Evolutionary conservation across 2,329 filamentous ascomycete genomes (phyloP).

Genomic region (Xylariaceae sp.): DNA sequence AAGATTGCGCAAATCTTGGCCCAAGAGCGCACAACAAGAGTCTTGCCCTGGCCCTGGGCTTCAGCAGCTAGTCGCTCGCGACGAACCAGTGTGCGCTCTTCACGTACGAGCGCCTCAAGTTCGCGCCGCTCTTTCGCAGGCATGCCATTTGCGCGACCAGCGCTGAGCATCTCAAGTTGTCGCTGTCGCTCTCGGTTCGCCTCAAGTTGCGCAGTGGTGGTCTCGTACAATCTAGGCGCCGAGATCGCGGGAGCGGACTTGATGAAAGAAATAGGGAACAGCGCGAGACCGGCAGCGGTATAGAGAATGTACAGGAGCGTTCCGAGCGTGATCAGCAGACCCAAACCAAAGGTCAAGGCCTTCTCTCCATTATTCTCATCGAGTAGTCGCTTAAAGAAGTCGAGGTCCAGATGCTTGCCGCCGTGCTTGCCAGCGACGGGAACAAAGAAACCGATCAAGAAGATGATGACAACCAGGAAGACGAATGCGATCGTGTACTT

Average conservation of each 20-base stretch:
- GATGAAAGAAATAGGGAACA: slow-evolving; percentile 86
- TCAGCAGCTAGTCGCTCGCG: slow-evolving; percentile 84
- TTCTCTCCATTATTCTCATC: slow-evolving; percentile 87
- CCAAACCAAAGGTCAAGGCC: slow-evolving; percentile 82
- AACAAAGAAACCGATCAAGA: slow-evolving; percentile 90
- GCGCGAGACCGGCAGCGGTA: slow-evolving; percentile 79
- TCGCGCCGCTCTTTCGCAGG: slow-evolving; percentile 83
- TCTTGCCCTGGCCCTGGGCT: slow-evolving; percentile 69
- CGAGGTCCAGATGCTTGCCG: slow-evolving; percentile 69
- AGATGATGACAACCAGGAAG: slow-evolving; percentile 71
- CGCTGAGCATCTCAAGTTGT: slow-evolving; percentile 80
- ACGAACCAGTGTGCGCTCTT: slow-evolving; percentile 87
- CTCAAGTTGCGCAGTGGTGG: slow-evolving; percentile 73
- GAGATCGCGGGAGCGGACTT: slow-evolving; percentile 86
- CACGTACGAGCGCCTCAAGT: slow-evolving; percentile 76
- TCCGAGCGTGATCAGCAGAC: slow-evolving; percentile 81
- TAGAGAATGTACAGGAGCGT: slow-evolving; percentile 84
- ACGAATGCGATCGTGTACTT: slow-evolving; percentile 90
- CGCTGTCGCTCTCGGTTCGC: slow-evolving; percentile 87
- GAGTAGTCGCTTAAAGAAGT: slow-evolving; percentile 84
- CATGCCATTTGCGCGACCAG: slow-evolving; percentile 67
- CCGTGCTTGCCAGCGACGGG: slow-evolving; percentile 66
- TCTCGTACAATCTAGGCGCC: slow-evolving; percentile 69
- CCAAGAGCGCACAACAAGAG: slow-evolving; percentile 69
- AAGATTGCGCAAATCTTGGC: slow-evolving; percentile 76